Conservation (phyloP, 1,139 yeast genomes). For the Kluyveromyces sp. region DNA sequence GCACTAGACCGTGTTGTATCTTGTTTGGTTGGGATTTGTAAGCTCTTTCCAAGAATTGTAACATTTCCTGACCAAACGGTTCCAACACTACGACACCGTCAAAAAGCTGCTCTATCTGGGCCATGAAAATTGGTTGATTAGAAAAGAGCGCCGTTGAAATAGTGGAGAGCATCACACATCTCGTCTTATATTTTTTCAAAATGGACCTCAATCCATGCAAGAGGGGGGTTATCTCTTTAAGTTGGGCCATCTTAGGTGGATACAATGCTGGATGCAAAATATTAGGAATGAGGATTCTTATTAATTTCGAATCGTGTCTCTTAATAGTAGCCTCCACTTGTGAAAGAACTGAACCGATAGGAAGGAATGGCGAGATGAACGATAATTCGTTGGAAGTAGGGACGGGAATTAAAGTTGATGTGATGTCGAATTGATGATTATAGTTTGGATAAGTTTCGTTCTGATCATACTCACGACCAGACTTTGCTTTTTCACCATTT, state of each 20-base stretch:
- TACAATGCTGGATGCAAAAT: slow-evolving; percentile 75
- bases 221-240: slow-evolving; percentile 51
- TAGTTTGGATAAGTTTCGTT: slow-evolving; percentile 41
- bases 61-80: slow-evolving; percentile 76
- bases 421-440: slow-evolving; percentile 68
- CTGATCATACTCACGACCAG: slow-evolving; percentile 22
- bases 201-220: slow-evolving; percentile 53
- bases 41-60: slow-evolving; percentile 55
- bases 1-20: slow-evolving; percentile 79
- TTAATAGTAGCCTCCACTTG: slow-evolving; percentile 39
- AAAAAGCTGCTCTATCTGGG: slow-evolving; percentile 49
- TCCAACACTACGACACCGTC: slow-evolving; percentile 72
- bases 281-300: slow-evolving; percentile 68
- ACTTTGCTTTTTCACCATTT: slow-evolving; percentile 22
- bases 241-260: slow-evolving; percentile 43
- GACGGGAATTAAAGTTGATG: slow-evolving; percentile 59
- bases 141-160: slow-evolving; percentile 65
- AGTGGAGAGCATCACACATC: slow-evolving; percentile 47
- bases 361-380: slow-evolving; percentile 37
- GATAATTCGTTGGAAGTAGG: slow-evolving; percentile 58
- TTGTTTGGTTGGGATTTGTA: slow-evolving; percentile 57
- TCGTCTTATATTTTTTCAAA: slow-evolving; percentile 39
- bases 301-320: slow-evolving; percentile 37
- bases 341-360: slow-evolving; percentile 27
- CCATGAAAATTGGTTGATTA: slow-evolving; percentile 40